Conservation (phyloP, 495 filamentous ascomycete species). For the Talaromyces proteolyticus region DNA sequence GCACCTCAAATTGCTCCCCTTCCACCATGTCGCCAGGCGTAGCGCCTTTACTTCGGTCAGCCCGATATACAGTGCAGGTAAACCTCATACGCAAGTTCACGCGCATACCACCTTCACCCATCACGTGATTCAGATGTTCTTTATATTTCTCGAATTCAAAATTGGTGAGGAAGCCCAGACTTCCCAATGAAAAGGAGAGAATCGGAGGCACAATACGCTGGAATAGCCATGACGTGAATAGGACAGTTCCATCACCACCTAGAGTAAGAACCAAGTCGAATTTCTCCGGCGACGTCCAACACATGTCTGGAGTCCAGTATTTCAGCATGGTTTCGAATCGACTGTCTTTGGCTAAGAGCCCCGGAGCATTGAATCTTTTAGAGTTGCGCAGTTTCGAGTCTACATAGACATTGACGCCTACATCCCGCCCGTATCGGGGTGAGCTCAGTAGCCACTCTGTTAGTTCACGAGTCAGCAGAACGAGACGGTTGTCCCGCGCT, state of each 20-base stretch:
- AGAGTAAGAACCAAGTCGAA: slow-evolving; percentile 91
- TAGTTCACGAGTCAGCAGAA: slow-evolving; percentile 78
- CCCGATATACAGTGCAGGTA: slow-evolving; percentile 86
- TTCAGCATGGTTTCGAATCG: slow-evolving; percentile 72
- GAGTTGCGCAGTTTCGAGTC: slow-evolving; percentile 84
- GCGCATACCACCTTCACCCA: slow-evolving; percentile 90
- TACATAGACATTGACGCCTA: slow-evolving; percentile 88
- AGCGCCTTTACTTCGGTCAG: slow-evolving; percentile 38
- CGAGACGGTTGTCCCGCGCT: slow-evolving; percentile 83
- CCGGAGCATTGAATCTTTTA: slow-evolving; percentile 75
- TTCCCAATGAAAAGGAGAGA: slow-evolving; percentile 82
- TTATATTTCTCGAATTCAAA: slow-evolving; percentile 85
- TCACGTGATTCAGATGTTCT: slow-evolving; percentile 71
- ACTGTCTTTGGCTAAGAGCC: slow-evolving; percentile 63
- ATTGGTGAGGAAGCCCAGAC: slow-evolving; percentile 86
- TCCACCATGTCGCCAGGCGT: slow-evolving; percentile 53
- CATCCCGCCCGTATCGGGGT: slow-evolving; percentile 70
- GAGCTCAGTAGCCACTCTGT: slow-evolving; percentile 81
- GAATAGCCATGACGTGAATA: slow-evolving; percentile 92
- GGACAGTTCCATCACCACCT: slow-evolving; percentile 86
- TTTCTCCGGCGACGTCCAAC: slow-evolving; percentile 80
- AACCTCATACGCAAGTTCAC: slow-evolving; percentile 97
- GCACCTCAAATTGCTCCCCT: slow-evolving; percentile 85
- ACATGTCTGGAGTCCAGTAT: slow-evolving; percentile 94
- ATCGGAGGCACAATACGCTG: slow-evolving; percentile 88